These are phyloP conservation scores for Diaporthe destruens DNA, from an alignment of 2,329 filamentous ascomycete species.

Conservation along the genomic window DNA sequence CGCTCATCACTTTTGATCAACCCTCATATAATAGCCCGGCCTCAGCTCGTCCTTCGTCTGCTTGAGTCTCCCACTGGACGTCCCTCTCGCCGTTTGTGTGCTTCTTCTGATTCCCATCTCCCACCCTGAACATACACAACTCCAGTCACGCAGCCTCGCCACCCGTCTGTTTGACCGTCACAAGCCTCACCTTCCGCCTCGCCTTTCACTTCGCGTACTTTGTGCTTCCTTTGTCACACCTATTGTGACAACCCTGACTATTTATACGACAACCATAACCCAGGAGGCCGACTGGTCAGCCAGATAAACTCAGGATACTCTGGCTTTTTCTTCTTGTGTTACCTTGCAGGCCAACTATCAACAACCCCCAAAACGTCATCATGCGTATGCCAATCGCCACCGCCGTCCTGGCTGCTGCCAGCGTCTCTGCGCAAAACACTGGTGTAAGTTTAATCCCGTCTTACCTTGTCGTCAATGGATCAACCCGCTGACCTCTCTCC, in stretches of 20 bases:
- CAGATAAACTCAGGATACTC: neutral
- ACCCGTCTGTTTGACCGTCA: constrained; percentile 10
- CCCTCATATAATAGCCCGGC: constrained; percentile 21
- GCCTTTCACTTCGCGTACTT: no score
- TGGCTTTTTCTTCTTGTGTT: neutral
- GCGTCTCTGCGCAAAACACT: constrained; percentile 26
- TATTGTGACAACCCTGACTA: neutral
- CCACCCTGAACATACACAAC: neutral
- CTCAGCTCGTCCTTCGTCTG: constrained; percentile 12
- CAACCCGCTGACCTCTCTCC: neutral
- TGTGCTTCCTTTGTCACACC: constrained; percentile 13
- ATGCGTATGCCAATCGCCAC: constrained; percentile 26
- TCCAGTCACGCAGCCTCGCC: neutral
- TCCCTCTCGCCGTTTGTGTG: neutral
- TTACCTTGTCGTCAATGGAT: neutral
- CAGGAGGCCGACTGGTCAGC: constrained; percentile 6
- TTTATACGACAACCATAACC: neutral
- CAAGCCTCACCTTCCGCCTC: constrained; percentile 4
- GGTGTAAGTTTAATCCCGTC: constrained; percentile 17
- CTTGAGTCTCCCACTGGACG: neutral
- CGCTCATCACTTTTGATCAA: constrained; percentile 25
- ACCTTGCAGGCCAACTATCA: neutral
- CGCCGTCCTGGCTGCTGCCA: constrained; percentile 23
- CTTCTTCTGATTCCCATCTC: neutral
- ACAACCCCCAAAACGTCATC: constrained; percentile 8